A percentile compares a stretch with the other conserved stretches of the same genome.
Evolutionary conservation across 495 filamentous ascomycete species (phyloP).

Genomic region (Usnea hakonensis): DNA sequence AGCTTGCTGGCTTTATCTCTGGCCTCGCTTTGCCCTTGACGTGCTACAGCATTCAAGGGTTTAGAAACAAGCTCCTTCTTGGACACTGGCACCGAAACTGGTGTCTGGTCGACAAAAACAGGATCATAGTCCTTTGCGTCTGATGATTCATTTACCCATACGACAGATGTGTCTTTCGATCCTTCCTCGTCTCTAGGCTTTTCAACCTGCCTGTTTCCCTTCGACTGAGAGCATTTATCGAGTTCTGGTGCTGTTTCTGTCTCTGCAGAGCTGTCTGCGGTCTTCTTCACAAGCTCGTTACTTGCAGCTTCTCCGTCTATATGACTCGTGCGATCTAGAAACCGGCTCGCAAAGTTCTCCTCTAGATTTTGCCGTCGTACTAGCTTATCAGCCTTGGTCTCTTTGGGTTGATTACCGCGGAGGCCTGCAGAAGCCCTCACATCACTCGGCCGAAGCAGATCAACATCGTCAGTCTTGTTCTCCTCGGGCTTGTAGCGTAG

Average conservation of each 20-base stretch:
- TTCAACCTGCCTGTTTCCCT: not conserved
- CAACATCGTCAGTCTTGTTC: conserved; percentile 34
- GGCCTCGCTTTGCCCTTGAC: not conserved
- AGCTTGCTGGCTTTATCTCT: conserved; percentile 11
- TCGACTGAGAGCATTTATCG: not conserved
- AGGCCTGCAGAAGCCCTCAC: conserved; percentile 39
- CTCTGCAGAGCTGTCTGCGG: not conserved
- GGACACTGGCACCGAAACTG: not conserved
- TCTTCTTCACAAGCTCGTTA: conserved; percentile 4
- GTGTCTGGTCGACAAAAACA: not conserved
- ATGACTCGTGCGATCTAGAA: conserved; percentile 7
- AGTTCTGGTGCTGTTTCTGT: not conserved
- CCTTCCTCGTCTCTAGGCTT: not conserved
- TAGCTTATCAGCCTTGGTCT: conserved; percentile 26
- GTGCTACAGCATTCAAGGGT: not conserved
- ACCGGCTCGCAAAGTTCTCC: conserved; percentile 21
- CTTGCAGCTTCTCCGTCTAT: conserved; percentile 21
- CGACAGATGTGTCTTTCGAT: not conserved
- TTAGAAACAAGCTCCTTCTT: not conserved
- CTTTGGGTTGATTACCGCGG: conserved; percentile 22
- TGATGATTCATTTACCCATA: conserved; percentile 1
- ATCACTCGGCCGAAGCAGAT: conserved; percentile 41
- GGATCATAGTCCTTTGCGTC: not conserved
- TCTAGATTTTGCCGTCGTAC: conserved; percentile 29
- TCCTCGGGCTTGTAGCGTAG: conserved; percentile 17